Evolutionary conservation across 768 basidiomycete species (phyloP).

Genomic region (Termitomyces sp.): DNA sequence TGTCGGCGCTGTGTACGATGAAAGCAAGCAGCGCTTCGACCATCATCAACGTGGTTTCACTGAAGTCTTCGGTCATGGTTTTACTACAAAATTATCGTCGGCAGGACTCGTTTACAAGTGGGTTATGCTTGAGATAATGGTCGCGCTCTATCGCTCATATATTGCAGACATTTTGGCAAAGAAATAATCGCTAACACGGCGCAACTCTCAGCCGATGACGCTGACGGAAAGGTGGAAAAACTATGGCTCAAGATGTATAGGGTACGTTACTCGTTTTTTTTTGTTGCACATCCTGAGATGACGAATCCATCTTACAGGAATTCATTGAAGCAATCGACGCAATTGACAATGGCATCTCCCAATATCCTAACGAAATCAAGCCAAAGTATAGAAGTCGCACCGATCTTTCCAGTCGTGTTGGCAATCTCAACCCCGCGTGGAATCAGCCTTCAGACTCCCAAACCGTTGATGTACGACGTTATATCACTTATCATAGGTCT

Average conservation of each 20-base stretch:
- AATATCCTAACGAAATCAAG: constrained; percentile 64
- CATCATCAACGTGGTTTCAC: constrained; percentile 95
- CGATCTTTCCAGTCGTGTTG: constrained; percentile 82
- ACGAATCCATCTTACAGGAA: constrained; percentile 43
- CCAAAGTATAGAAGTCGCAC: constrained; percentile 76
- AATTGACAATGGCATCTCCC: constrained; percentile 91
- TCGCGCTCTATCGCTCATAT: neutral
- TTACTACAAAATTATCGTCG: constrained; percentile 84
- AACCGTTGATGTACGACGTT: constrained; percentile 61
- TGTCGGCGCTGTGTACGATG: constrained; percentile 91
- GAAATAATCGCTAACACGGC: constrained; percentile 72
- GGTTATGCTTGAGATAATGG: neutral
- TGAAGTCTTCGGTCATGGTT: constrained; percentile 87
- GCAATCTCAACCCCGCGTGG: constrained; percentile 87
- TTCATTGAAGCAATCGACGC: constrained; percentile 94
- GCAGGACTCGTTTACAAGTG: constrained; percentile 97
- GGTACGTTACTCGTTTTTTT: constrained; percentile 34
- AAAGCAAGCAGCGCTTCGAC: constrained; percentile 76
- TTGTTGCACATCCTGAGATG: neutral
- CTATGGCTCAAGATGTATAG: constrained; percentile 91
- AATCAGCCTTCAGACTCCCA: constrained; percentile 72
- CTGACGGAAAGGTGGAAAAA: constrained; percentile 62
- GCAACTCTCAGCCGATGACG: constrained; percentile 47
- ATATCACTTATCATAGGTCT: neutral
- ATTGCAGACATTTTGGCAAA: constrained; percentile 78